phyloP scores from a whole-genome alignment of 768 basidiomycete species.

The Termitomyces sp. region DNA sequence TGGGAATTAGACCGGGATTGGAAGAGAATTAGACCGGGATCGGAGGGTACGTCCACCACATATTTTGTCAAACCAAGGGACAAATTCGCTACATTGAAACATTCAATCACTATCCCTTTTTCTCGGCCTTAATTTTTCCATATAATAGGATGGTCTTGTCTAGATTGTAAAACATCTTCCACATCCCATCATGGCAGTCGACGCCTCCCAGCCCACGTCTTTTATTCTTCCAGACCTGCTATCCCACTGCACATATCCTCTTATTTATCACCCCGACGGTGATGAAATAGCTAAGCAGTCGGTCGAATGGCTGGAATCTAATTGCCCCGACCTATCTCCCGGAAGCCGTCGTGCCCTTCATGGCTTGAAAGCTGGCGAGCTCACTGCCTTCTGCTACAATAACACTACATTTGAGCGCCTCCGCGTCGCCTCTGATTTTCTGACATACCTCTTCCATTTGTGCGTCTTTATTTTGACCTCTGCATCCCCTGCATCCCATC shows the following conservation, averaged over 20 bases:
- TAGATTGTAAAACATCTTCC: not conserved
- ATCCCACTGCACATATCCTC: conserved; percentile 41
- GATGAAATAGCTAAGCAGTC: conserved; percentile 42
- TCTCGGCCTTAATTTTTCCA: not conserved
- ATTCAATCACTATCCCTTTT: too few relatives aligned
- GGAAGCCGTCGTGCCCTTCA: conserved; percentile 43
- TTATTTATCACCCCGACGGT: conserved; percentile 37
- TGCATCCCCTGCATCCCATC: conserved; percentile 3
- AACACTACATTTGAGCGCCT: conserved; percentile 49
- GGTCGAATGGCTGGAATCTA: conserved; percentile 43
- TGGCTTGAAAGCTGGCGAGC: conserved; percentile 59
- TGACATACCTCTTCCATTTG: conserved; percentile 56
- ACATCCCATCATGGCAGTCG: not conserved
- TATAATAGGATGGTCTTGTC: not conserved
- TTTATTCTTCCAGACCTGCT: conserved; percentile 54
- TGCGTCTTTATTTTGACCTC: conserved; percentile 20
- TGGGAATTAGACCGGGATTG: too few relatives aligned
- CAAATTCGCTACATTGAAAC: too few relatives aligned
- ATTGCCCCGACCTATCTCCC: conserved; percentile 37
- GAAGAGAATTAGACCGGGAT: too few relatives aligned
- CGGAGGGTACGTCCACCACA: too few relatives aligned
- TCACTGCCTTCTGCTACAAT: conserved; percentile 62
- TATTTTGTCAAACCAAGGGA: too few relatives aligned
- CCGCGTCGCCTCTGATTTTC: conserved; percentile 62
- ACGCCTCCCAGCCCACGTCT: not conserved